Evolutionary conservation across 345 rosid genomes (phyloP).

Genomic region (Erucastrum elatum): DNA sequence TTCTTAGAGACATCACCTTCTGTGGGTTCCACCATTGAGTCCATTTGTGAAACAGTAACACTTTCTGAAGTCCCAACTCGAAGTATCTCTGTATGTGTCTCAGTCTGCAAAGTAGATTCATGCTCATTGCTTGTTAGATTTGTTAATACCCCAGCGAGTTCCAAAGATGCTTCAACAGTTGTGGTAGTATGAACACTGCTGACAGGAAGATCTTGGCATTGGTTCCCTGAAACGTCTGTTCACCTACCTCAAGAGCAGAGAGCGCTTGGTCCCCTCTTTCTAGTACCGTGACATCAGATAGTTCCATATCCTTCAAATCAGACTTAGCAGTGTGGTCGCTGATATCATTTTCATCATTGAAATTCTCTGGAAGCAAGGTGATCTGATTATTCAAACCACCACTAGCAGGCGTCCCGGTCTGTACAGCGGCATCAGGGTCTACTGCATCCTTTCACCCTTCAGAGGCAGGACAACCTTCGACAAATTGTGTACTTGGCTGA

Average conservation of each 20-base stretch:
- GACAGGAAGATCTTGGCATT: slow-evolving; percentile 35
- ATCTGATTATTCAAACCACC: slow-evolving; percentile 40
- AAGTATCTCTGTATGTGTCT: not conserved
- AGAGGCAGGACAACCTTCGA: slow-evolving; percentile 28
- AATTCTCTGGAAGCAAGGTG: slow-evolving; percentile 18
- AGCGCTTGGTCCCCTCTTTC: slow-evolving; percentile 43
- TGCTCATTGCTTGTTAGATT: slow-evolving; percentile 14
- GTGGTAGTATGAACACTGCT: slow-evolving; percentile 18
- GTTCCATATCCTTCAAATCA: slow-evolving; percentile 32
- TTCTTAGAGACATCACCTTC: slow-evolving; percentile 25
- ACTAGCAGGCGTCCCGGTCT: slow-evolving; percentile 29
- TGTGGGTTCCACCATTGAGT: slow-evolving; percentile 29
- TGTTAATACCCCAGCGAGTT: not conserved
- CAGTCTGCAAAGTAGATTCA: slow-evolving; percentile 20
- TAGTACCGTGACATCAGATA: slow-evolving; percentile 35
- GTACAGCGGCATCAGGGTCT: slow-evolving; percentile 38
- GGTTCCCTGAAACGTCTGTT: slow-evolving; percentile 30
- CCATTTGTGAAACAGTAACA: slow-evolving; percentile 26
- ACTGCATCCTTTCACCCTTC: slow-evolving; percentile 38
- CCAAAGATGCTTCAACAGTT: not conserved
- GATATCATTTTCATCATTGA: slow-evolving; percentile 24
- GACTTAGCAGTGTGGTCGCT: slow-evolving; percentile 30
- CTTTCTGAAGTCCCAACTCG: slow-evolving; percentile 31
- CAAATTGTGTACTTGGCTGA: slow-evolving; percentile 32
- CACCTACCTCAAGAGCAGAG: slow-evolving; percentile 26